Conservation (phyloP, 2,329 filamentous ascomycete species). For the Nemania sp. region DNA sequence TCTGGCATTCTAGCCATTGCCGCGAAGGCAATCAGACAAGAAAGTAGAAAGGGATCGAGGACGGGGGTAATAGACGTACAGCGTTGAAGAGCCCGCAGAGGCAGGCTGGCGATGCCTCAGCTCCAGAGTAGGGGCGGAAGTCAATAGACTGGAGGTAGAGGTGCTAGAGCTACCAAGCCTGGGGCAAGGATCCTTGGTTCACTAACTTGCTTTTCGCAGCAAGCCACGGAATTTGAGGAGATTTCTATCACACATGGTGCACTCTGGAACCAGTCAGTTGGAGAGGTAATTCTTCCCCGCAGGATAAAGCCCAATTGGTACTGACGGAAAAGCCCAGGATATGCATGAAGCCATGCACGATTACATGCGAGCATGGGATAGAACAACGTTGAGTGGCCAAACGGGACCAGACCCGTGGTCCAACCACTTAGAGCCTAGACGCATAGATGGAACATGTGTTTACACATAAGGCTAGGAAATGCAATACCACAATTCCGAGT, state of each 20-base stretch:
- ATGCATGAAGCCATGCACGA: slow-evolving; percentile 57
- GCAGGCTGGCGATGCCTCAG: slow-evolving; percentile 56
- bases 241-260: slow-evolving; percentile 48
- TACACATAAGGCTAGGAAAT: slow-evolving; percentile 54
- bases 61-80: too few species aligned
- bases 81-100: slow-evolving; percentile 54
- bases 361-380: slow-evolving; percentile 54
- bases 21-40: too few species aligned
- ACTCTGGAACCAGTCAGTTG: slow-evolving; percentile 45
- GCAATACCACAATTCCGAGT: slow-evolving; percentile 50
- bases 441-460: slow-evolving; percentile 49
- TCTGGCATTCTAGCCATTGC: too few species aligned
- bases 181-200: slow-evolving; percentile 51
- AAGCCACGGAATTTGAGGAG: slow-evolving; percentile 52
- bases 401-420: slow-evolving; percentile 51
- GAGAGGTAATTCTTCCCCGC: slow-evolving; percentile 45
- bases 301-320: slow-evolving; percentile 55
- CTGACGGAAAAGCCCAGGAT: slow-evolving; percentile 58
- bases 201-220: slow-evolving; percentile 50
- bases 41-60: too few species aligned
- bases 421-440: slow-evolving; percentile 51
- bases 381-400: slow-evolving; percentile 53
- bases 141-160: slow-evolving; percentile 49
- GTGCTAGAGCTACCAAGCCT: slow-evolving; percentile 50
- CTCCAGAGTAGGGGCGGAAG: slow-evolving; percentile 62